Evolutionary conservation across 352 stramenopile genomes (phyloP), one percentile per base, ranked within the genome.

Genomic region (Lagenidium sp.): DNA sequence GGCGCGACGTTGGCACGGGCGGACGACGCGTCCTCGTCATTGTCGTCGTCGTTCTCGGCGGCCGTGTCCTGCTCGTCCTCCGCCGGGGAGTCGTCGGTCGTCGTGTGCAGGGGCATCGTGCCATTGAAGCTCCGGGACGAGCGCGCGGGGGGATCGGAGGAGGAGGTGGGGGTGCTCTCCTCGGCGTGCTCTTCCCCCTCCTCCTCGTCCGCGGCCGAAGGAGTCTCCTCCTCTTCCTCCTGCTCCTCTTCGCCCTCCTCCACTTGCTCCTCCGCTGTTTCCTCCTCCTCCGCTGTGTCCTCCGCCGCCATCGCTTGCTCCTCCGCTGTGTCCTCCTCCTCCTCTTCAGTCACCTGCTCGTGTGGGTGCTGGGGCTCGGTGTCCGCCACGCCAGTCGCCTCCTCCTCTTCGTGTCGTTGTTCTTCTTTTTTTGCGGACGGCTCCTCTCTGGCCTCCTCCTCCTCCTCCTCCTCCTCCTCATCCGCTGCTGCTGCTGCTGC

Each of bases 311-410:
- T 24, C n/a, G 31, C 16, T 11, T 16, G 16, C n/a, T 34, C 29
- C 41, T 37, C 16, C 25, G 20, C 41, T 15, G 31, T 34, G 15
- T 49, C 42, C 21, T 46, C 42, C 18, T 30, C 16, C 19, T 21
- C 21, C 4, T 42, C 10, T 6, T n/a, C n/a, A n/a, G n/a, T n/a
- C n/a, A n/a, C n/a, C n/a, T n/a, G n/a, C n/a, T n/a, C n/a, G n/a
- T n/a, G n/a, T n/a, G n/a, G n/a, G n/a, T n/a, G n/a, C n/a, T n/a
- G n/a, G n/a, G n/a, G n/a, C n/a, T n/a, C n/a, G n/a, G n/a, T n/a
- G n/a, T n/a, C n/a, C n/a, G n/a, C n/a, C n/a, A n/a, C n/a, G n/a
- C n/a, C n/a, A n/a, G n/a, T n/a, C n/a, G n/a, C n/a, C n/a, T n/a
- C n/a, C n/a, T n/a, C n/a, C n/a, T n/a, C n/a, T n/a, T n/a, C n/a